Base-by-base conservation (phyloP, 1,284 basidiomycete genomes). In the Heterobasidion parviporum region DNA sequence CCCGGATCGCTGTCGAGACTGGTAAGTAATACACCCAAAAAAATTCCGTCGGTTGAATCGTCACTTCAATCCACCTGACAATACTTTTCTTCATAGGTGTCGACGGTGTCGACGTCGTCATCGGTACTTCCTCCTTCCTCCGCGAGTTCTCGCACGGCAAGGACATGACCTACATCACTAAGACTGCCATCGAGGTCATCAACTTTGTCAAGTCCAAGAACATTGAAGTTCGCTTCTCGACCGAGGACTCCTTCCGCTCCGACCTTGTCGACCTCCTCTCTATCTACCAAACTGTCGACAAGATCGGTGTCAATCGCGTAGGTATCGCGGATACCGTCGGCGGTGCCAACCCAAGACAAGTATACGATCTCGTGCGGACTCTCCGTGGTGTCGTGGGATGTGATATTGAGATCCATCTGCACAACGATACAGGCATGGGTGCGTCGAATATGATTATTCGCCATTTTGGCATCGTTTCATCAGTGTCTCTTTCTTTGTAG, bases 161-260 rank as follows among this genome's bases (percentile, higher is more conserved):
- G 85, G 97, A 99, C 74, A 99, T 99, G 93, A 81, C 94, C 54
- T 99, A 98, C 79, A 99, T 99, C 76, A 98, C 97, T 81, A 98
- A 98, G 83, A 91, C 88, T 41, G 90, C 96, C 60, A 94, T 98
- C 67, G 96, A 98, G 75, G 97, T 99, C 65, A 99, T 99, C 74
- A 85, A 98, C 69, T 99, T 91, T 66, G 96, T 99, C 81, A 99
- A 99, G 85, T 94, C 90, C 79, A 99, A 98, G 89, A 92, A 91
- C 59, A 98, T 99, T 69, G 97, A 99, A 78, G 94, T 99, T 71
- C 92, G 97, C 60, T 99, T 99, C 84, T 99, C 96, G 34, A 97
- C 96, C 38, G 97, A 99, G 74, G 97, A 99, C 74, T 98, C 94
- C 43, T 99, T 99, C 92, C 92, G 97, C 63, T 99, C 96, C 64